Conservation (phyloP, 768 basidiomycete genomes). For the Royoungia palumana region DNA sequence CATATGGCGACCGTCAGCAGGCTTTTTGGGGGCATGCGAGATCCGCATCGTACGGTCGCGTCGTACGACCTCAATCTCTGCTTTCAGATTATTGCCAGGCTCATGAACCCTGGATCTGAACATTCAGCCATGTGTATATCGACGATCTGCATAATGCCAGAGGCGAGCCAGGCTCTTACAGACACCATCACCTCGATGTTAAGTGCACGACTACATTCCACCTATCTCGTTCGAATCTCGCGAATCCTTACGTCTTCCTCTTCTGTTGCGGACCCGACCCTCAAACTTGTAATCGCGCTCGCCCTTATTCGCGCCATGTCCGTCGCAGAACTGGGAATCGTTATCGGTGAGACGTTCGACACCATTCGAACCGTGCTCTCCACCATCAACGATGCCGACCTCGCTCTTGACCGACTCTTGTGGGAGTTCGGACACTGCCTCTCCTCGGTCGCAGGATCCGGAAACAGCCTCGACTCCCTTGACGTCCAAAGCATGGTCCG, state of each 20-base stretch:
- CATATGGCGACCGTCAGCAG: slow-evolving; percentile 42
- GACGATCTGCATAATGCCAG: slow-evolving; percentile 41
- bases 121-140: slow-evolving; percentile 43
- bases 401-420: slow-evolving; percentile 24
- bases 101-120: slow-evolving; percentile 39
- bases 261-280: slow-evolving; percentile 20
- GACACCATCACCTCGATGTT: slow-evolving; percentile 45
- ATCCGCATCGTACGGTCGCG: slow-evolving; percentile 37
- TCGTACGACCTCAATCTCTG: slow-evolving; percentile 49
- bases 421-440: slow-evolving; percentile 39
- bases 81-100: slow-evolving; percentile 47
- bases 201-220: slow-evolving; percentile 46
- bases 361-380: slow-evolving; percentile 24
- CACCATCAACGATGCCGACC: slow-evolving; percentile 22
- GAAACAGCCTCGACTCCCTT: slow-evolving; percentile 26
- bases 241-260: slow-evolving; percentile 27
- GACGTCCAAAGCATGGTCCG: slow-evolving; percentile 40
- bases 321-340: slow-evolving; percentile 19
- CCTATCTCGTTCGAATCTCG: slow-evolving; percentile 42
- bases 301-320: slow-evolving; percentile 30
- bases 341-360: slow-evolving; percentile 25
- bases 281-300: slow-evolving; percentile 36
- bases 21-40: slow-evolving; percentile 30
- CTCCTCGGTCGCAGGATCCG: slow-evolving; percentile 26
- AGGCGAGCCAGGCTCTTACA: slow-evolving; percentile 41